Evolutionary conservation across 192 early-diverging fungal species (phyloP).

Genomic region (Geranomyces michiganensis): DNA sequence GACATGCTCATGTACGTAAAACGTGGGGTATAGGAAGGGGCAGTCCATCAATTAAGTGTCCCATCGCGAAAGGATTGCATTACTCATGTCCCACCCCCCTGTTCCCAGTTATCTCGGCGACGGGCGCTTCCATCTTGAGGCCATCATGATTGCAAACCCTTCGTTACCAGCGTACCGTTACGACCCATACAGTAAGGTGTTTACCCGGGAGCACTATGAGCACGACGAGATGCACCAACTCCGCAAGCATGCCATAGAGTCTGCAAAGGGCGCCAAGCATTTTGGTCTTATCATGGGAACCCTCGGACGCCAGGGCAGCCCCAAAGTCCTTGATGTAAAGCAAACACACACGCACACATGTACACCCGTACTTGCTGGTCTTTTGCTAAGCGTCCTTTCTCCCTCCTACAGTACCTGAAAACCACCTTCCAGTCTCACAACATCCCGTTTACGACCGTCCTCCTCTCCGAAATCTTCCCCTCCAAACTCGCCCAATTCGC

Average conservation of each 20-base stretch:
- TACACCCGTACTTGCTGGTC: not conserved
- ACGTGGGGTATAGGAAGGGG: not conserved
- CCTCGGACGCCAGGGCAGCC: slow-evolving; percentile 92
- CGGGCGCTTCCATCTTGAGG: slow-evolving; percentile 96
- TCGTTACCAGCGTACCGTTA: slow-evolving; percentile 85
- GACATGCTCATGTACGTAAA: slow-evolving; percentile 73
- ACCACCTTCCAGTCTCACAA: slow-evolving; percentile 61
- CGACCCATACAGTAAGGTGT: slow-evolving; percentile 91
- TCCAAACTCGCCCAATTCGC: slow-evolving; percentile 87
- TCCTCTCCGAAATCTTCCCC: slow-evolving; percentile 95
- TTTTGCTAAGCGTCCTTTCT: not conserved
- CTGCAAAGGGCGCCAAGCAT: slow-evolving; percentile 70
- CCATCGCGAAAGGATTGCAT: not conserved
- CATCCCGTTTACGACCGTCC: slow-evolving; percentile 70
- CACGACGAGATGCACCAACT: slow-evolving; percentile 89
- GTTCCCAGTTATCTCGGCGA: slow-evolving; percentile 69
- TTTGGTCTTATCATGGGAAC: slow-evolving; percentile 95
- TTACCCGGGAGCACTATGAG: slow-evolving; percentile 92
- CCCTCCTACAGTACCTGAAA: slow-evolving; percentile 62
- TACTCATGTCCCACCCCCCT: too few species aligned
- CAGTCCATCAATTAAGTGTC: not conserved
- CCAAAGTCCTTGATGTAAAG: slow-evolving; percentile 79
- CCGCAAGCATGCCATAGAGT: slow-evolving; percentile 80
- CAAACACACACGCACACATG: not conserved
- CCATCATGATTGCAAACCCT: slow-evolving; percentile 99